Base-by-base conservation (phyloP, 805 yeast species). In the Candida xiaguanensis region DNA sequence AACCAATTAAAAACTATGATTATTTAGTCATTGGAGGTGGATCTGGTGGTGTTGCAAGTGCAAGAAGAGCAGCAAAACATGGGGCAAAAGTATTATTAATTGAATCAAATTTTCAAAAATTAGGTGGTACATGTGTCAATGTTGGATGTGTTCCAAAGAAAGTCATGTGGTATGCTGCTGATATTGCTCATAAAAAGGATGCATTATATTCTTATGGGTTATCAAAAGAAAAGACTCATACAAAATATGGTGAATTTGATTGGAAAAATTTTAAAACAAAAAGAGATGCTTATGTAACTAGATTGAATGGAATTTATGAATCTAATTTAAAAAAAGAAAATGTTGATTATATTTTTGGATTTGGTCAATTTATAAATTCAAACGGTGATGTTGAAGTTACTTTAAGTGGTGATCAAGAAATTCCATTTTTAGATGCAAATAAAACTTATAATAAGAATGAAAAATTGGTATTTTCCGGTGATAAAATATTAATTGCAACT, bases 121-220 rank as follows among this genome's bases (percentile, higher is more conserved):
- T 93, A 65, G 99, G 99, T 43, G 99, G 99, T 20, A 93, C 99
- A 30, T 93, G 99, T 75, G 99, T 93, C 46, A 93, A 93, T 60
- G 98, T 91, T 31, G 99, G 99, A 15, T 93, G 99, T 74, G 99
- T 93, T 35, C 99, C 99, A 34, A 93, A 93, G 73, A 93, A 93
- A 61, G 88, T 93, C 33, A 90, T 93, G 97, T 93, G 99, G 99
- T 83, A 90, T 52, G 96, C 97, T 8, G 81, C 93, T 22, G 96
- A 90, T 52, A 65, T 87, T 60, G 97, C 97, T 14, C 75, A 77
- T 46, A 82, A 80, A 55, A 68, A 85, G 44, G 65, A 72, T 31
- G 82, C 86, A 34, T 95, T 95, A 44, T 69, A 75, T 48, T 87
- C 84, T 46, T 93, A 91, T 58, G 96, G 96, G 0, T 82, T 93